These are phyloP conservation scores for Helenozyma baotianmanensis DNA, from an alignment of 805 yeast genomes.

Conservation along the genomic window DNA sequence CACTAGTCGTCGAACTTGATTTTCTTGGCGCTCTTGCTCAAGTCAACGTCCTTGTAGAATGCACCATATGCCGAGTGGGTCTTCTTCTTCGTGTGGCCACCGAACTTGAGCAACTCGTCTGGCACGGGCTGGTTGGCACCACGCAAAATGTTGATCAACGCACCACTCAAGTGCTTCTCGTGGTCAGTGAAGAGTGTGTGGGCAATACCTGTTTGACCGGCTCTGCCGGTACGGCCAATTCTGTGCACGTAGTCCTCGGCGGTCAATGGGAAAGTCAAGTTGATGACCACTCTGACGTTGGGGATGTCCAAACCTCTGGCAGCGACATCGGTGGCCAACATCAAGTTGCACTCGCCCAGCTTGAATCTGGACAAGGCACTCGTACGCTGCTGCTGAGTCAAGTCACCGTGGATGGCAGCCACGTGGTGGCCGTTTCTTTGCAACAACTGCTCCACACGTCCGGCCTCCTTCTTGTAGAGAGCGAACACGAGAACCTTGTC, in stretches of 20 bases:
- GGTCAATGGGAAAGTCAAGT: slow-evolving; percentile 92
- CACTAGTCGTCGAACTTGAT: slow-evolving; percentile 62
- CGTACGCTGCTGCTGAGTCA: slow-evolving; percentile 88
- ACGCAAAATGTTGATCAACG: slow-evolving; percentile 82
- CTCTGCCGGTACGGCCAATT: slow-evolving; percentile 97
- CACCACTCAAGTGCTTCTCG: slow-evolving; percentile 95
- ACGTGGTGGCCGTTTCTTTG: slow-evolving; percentile 70
- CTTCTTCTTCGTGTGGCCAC: slow-evolving; percentile 97
- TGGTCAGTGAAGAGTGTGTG: slow-evolving; percentile 95
- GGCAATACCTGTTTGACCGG: slow-evolving; percentile 92
- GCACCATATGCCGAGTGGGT: slow-evolving; percentile 98
- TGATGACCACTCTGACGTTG: slow-evolving; percentile 91
- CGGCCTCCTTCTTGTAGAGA: slow-evolving; percentile 92
- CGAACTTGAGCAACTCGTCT: slow-evolving; percentile 88
- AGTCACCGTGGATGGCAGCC: slow-evolving; percentile 95
- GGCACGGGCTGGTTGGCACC: slow-evolving; percentile 97
- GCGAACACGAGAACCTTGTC: slow-evolving; percentile 92
- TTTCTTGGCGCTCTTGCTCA: slow-evolving; percentile 80
- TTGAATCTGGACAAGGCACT: slow-evolving; percentile 83
- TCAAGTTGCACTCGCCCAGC: slow-evolving; percentile 64
- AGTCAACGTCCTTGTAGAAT: slow-evolving; percentile 88
- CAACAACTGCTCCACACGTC: slow-evolving; percentile 78
- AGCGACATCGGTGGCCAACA: slow-evolving; percentile 97
- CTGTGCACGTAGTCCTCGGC: slow-evolving; percentile 96
- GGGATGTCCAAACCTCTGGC: slow-evolving; percentile 98